These are phyloP conservation scores for Quercus ilex DNA, from an alignment of 306 rosid genomes.

Conservation along the genomic window DNA sequence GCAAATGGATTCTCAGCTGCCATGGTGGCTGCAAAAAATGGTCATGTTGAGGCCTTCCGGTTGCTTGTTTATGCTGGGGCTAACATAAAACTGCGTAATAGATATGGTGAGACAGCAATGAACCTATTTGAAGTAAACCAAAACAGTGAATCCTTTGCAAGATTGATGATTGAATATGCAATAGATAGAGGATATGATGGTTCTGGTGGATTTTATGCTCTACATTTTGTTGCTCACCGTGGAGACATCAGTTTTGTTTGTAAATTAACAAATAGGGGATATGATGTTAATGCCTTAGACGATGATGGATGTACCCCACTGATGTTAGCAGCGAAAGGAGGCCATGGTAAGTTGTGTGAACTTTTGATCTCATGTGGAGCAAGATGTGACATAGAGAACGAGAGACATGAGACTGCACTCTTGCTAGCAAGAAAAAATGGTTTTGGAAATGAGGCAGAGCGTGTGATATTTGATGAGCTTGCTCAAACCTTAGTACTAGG, in stretches of 20 bases:
- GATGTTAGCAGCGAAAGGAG: constrained; percentile 62
- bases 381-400: constrained; percentile 39
- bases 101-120: constrained; percentile 38
- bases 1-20: constrained; percentile 58
- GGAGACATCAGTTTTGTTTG: constrained; percentile 33
- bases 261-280: constrained; percentile 27
- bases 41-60: constrained; percentile 42
- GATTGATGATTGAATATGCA: constrained; percentile 36
- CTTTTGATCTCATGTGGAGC: constrained; percentile 53
- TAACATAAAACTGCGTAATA: constrained; percentile 43
- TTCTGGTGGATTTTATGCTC: constrained; percentile 22
- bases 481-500: constrained; percentile 38
- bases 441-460: constrained; percentile 38
- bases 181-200: constrained; percentile 10
- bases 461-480: constrained; percentile 43
- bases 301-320: constrained; percentile 47
- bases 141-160: constrained; percentile 33
- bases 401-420: constrained; percentile 46
- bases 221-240: constrained; percentile 41
- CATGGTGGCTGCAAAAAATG: constrained; percentile 46
- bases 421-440: constrained; percentile 41
- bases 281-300: constrained; percentile 41
- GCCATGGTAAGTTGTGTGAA: constrained; percentile 34
- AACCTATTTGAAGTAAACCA: constrained; percentile 31
- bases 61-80: constrained; percentile 52